Base-by-base conservation (phyloP, 2,329 filamentous ascomycete species). In the Hymenoscyphus albidus region DNA sequence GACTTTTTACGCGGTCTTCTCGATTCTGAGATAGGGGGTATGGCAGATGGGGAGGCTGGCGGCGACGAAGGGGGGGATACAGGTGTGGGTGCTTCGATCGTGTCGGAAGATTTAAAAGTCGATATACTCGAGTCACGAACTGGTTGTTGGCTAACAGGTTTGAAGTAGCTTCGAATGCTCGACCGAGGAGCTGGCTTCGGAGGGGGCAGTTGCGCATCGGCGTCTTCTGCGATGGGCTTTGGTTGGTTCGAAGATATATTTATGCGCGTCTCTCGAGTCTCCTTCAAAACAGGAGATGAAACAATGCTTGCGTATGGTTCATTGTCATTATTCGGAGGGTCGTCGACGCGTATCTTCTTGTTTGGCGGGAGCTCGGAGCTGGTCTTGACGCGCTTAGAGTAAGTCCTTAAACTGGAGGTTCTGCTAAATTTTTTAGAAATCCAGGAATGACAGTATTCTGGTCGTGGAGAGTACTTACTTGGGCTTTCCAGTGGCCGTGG, bases 141-240 rank as follows among this genome's bases (percentile, higher is more conserved):
- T 35, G 66, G 67, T 22, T 67, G 68, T 22, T 55, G 63, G 12
- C 59, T 61, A 18, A 69, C 16, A 40, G 71, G 69, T 54, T 69
- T 69, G 64, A 75, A 74, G 42, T 72, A 74, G 60, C 62, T 71
- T 38, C 65, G 63, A 57, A 74, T 74, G 2, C 69, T 69, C 4
- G 62, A 63, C 40, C 64, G 66, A 13, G 16, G 32, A 18, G 65
- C n/a, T 63, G 66, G 65, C 44, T 68, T 68, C 22, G 61, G 31
- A 22, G 35, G 56, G 59, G 27, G 22, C 22, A 55, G 22, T 13
- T 27, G 38, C 7, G 14, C 18, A 62, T 31, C 44, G 12, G 16
- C 31, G 7, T 42, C 42, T 35, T 22, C n/a, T 55, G n/a, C 42
- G 3, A 44, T 39, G 31, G 44, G 31, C 12, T 57, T 13, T 18